phyloP scores from a whole-genome alignment of 768 basidiomycete species.

The Galerina sulciceps region DNA sequence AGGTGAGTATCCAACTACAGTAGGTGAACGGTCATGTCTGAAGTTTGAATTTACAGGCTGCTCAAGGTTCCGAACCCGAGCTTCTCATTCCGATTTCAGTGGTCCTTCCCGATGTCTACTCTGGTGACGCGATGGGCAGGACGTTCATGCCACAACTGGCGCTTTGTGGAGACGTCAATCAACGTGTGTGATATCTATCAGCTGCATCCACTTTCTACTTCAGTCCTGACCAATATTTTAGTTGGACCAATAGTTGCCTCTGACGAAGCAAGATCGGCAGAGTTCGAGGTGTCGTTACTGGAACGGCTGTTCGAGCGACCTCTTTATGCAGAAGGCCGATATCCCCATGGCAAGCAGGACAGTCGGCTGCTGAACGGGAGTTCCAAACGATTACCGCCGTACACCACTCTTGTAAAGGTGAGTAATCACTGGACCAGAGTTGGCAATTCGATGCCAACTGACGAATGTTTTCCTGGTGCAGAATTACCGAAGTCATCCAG shows the following conservation, averaged over 20 bases:
- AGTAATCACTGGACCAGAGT: slow-evolving; percentile 5
- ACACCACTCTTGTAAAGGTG: slow-evolving; percentile 50
- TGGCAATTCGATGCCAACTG: neutral
- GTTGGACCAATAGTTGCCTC: slow-evolving; percentile 54
- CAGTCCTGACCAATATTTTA: slow-evolving; percentile 19
- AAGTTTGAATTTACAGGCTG: slow-evolving; percentile 37
- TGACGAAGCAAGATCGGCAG: slow-evolving; percentile 44
- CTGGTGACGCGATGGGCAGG: slow-evolving; percentile 8
- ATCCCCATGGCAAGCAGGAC: too few species aligned
- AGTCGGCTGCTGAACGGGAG: slow-evolving; percentile 1
- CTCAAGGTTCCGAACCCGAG: slow-evolving; percentile 58
- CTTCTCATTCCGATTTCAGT: slow-evolving; percentile 54
- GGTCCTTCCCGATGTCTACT: slow-evolving; percentile 33
- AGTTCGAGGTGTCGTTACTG: slow-evolving; percentile 52
- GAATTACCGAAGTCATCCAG: slow-evolving; percentile 57
- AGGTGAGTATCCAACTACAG: slow-evolving; percentile 29
- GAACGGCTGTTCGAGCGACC: slow-evolving; percentile 50
- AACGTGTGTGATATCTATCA: slow-evolving; percentile 35
- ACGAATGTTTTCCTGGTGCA: slow-evolving; percentile 15
- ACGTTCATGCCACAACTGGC: slow-evolving; percentile 46
- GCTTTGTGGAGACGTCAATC: slow-evolving; percentile 56
- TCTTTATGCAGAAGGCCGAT: slow-evolving; percentile 35
- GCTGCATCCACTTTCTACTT: neutral
- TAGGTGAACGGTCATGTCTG: neutral
- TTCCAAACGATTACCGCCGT: slow-evolving; percentile 31